These are phyloP conservation scores for Salicornia ramosissima DNA, from an alignment of 148 eudicot genomes.

Conservation along the genomic window DNA sequence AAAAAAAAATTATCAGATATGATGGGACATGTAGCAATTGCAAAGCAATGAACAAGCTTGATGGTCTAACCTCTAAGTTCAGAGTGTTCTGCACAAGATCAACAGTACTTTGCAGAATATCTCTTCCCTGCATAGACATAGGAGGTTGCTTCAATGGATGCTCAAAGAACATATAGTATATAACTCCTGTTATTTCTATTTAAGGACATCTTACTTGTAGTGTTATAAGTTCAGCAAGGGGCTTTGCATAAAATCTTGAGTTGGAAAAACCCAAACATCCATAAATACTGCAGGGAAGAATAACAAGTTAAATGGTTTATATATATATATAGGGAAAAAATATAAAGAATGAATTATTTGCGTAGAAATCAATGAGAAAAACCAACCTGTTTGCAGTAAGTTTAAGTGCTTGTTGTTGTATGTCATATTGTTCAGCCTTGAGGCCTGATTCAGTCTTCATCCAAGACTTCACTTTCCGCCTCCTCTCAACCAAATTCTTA, in stretches of 20 bases:
- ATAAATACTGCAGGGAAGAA: slow-evolving; percentile 67
- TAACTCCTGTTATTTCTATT: neutral
- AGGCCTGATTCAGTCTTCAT: slow-evolving; percentile 74
- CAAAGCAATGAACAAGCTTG: neutral
- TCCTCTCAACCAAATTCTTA: slow-evolving; percentile 79
- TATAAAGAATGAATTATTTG: neutral
- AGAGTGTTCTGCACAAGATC: slow-evolving; percentile 83
- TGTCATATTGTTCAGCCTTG: slow-evolving; percentile 75
- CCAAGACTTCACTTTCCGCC: slow-evolving; percentile 69
- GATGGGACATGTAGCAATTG: slow-evolving; percentile 4
- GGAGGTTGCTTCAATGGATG: slow-evolving; percentile 6
- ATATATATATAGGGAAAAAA: too few relatives aligned
- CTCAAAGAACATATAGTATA: neutral
- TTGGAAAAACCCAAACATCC: slow-evolving; percentile 96
- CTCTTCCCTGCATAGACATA: slow-evolving; percentile 73
- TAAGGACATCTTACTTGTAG: slow-evolving; percentile 49
- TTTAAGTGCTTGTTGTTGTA: slow-evolving; percentile 95
- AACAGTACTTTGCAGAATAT: slow-evolving; percentile 92
- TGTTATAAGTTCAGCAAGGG: slow-evolving; percentile 91
- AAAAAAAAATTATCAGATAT: slow-evolving; percentile 4
- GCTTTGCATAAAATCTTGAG: slow-evolving; percentile 97
- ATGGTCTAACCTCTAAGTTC: slow-evolving; percentile 69
- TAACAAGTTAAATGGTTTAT: too few relatives aligned
- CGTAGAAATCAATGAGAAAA: slow-evolving; percentile 7
- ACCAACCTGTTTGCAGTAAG: slow-evolving; percentile 92